Conservation (phyloP, 2,329 filamentous ascomycete species). For the Ophiocordyceps sinensis region DNA sequence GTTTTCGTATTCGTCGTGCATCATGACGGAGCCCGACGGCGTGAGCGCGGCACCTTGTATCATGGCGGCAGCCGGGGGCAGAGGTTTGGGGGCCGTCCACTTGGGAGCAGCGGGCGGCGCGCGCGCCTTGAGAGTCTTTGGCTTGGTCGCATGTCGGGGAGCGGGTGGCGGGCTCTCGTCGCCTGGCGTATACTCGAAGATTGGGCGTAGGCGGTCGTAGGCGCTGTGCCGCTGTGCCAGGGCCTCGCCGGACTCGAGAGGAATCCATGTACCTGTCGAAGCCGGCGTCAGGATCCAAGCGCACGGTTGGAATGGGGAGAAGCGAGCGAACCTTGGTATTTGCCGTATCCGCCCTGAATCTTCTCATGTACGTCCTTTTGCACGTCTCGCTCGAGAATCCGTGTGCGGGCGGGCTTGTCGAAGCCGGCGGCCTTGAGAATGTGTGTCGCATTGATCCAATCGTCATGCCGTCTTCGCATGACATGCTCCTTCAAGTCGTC, state of each 20-base stretch:
- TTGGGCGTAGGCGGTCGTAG: slow-evolving; percentile 66
- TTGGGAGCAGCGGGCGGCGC: slow-evolving; percentile 39
- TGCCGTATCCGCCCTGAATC: slow-evolving; percentile 94
- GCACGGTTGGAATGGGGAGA: neutral
- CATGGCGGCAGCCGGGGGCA: neutral
- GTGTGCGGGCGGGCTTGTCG: slow-evolving; percentile 88
- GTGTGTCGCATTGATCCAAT: slow-evolving; percentile 99
- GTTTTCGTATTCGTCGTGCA: slow-evolving; percentile 49
- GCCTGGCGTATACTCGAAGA: slow-evolving; percentile 81
- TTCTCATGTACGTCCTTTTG: slow-evolving; percentile 96
- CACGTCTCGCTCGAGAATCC: slow-evolving; percentile 91
- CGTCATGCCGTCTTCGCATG: slow-evolving; percentile 83
- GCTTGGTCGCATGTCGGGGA: slow-evolving; percentile 81
- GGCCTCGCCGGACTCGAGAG: slow-evolving; percentile 62
- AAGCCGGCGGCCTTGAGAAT: slow-evolving; percentile 95
- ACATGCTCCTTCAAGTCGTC: slow-evolving; percentile 71
- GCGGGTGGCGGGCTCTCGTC: slow-evolving; percentile 83
- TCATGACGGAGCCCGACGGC: slow-evolving; percentile 7
- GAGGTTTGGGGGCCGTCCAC: slow-evolving; percentile 23
- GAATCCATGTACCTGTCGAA: slow-evolving; percentile 77
- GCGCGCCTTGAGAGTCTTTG: slow-evolving; percentile 51
- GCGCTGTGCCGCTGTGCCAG: slow-evolving; percentile 81
- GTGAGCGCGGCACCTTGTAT: slow-evolving; percentile 5
- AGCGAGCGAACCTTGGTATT: slow-evolving; percentile 67
- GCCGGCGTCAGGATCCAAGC: neutral